Conservation (phyloP, 106 monocot genomes). For the Apostasia ramifera region DNA sequence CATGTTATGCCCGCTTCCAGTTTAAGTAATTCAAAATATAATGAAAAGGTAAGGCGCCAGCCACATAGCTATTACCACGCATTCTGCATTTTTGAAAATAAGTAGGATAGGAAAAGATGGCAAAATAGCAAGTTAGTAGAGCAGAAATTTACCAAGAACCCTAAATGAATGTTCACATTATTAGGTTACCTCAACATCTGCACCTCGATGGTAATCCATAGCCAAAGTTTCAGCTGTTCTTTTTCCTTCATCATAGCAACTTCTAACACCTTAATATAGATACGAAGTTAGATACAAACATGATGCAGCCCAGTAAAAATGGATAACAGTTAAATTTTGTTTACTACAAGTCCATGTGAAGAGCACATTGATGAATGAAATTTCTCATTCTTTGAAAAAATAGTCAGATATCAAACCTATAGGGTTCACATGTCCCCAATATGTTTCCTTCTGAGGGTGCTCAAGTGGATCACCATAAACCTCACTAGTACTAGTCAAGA, state of each 20-base stretch:
- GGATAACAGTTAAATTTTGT: background rate
- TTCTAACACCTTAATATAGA: constrained; percentile 61
- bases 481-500: constrained; percentile 92
- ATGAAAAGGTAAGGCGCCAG: too few species aligned
- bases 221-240: constrained; percentile 90
- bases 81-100: too few species aligned
- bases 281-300: background rate
- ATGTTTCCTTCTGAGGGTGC: constrained; percentile 94
- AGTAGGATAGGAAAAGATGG: too few species aligned
- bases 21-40: too few species aligned
- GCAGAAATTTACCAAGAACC: too few species aligned
- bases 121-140: too few species aligned
- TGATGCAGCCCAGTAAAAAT: background rate
- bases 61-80: too few species aligned
- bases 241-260: constrained; percentile 97
- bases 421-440: constrained; percentile 96
- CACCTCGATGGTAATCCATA: constrained; percentile 97
- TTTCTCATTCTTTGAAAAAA: background rate
- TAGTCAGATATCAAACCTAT: constrained; percentile 40
- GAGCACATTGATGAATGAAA: background rate
- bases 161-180: too few species aligned
- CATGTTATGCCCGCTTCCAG: too few species aligned
- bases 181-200: constrained; percentile 63
- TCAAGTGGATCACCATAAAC: constrained; percentile 95
- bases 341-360: background rate